These are phyloP conservation scores for Pistacia integerrima DNA, from an alignment of 345 rosid species.

Conservation along the genomic window DNA sequence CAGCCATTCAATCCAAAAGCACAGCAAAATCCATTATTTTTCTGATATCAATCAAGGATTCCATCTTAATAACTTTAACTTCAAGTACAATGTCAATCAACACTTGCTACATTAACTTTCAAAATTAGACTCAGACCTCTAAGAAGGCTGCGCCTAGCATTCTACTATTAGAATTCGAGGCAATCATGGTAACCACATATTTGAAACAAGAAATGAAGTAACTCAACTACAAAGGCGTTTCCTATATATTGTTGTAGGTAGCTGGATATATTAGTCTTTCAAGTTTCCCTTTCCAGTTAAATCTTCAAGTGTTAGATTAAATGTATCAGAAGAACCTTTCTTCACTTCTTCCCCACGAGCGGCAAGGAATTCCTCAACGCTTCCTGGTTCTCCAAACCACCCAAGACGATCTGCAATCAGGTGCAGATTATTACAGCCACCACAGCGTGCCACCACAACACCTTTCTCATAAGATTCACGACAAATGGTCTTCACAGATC, in stretches of 20 bases:
- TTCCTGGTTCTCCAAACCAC: conserved; percentile 88
- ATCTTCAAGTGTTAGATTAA: conserved; percentile 80
- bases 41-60: too few relatives aligned
- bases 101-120: too few relatives aligned
- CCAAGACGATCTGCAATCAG: conserved; percentile 84
- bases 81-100: not conserved
- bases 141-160: not conserved
- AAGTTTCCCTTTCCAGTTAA: conserved; percentile 63
- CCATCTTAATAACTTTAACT: not conserved
- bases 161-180: not conserved
- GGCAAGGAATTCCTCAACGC: conserved; percentile 79
- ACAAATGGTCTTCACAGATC: conserved; percentile 72
- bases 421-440: conserved; percentile 85
- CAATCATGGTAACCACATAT: not conserved
- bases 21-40: too few relatives aligned
- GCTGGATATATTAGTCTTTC: conserved; percentile 23
- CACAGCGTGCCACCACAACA: conserved; percentile 78
- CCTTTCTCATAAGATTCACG: conserved; percentile 85
- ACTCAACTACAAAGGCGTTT: not conserved
- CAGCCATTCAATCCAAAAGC: too few relatives aligned
- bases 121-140: not conserved
- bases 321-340: conserved; percentile 70
- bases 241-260: not conserved
- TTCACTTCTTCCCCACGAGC: conserved; percentile 83
- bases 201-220: not conserved